A percentile compares a stretch with the other conserved stretches of the same genome.
These are phyloP conservation scores for Harringtonia aguacate DNA, from an alignment of 2,329 filamentous ascomycete genomes.

Conservation along the genomic window DNA sequence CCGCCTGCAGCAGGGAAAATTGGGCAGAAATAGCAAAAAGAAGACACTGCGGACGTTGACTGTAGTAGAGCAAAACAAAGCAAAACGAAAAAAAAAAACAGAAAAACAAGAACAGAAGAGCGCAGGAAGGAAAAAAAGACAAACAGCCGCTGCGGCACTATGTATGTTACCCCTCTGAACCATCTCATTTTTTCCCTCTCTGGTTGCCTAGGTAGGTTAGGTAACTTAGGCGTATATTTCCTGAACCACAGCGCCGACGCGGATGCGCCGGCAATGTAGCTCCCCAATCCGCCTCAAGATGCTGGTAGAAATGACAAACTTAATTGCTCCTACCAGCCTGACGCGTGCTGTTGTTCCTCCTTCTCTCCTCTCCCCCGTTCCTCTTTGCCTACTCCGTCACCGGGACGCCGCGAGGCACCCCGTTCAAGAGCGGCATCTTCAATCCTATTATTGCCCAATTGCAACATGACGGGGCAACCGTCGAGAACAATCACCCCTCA, in stretches of 20 bases:
- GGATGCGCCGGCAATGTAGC: background rate
- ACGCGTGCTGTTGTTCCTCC: constrained; percentile 2
- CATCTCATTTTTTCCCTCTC: background rate
- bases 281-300: background rate
- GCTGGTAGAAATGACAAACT: constrained; percentile 9
- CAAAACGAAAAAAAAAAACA: constrained; percentile 23
- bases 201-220: too few species aligned
- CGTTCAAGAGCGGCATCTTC: background rate
- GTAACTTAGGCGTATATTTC: too few species aligned
- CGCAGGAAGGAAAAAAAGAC: constrained; percentile 5
- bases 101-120: constrained; percentile 11
- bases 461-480: background rate
- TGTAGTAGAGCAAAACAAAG: constrained; percentile 14
- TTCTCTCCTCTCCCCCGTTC: background rate
- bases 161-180: background rate
- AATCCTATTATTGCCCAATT: background rate
- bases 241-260: background rate
- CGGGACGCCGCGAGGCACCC: too few species aligned
- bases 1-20: constrained; percentile 11
- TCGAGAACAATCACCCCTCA: background rate
- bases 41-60: constrained; percentile 3
- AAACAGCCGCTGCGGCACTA: constrained; percentile 6
- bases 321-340: constrained; percentile 10
- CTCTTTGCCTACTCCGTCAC: background rate
- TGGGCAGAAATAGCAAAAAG: background rate